Base-by-base conservation (phyloP, 176 grass and related monocot species). In the Puccinellia tenuiflora region DNA sequence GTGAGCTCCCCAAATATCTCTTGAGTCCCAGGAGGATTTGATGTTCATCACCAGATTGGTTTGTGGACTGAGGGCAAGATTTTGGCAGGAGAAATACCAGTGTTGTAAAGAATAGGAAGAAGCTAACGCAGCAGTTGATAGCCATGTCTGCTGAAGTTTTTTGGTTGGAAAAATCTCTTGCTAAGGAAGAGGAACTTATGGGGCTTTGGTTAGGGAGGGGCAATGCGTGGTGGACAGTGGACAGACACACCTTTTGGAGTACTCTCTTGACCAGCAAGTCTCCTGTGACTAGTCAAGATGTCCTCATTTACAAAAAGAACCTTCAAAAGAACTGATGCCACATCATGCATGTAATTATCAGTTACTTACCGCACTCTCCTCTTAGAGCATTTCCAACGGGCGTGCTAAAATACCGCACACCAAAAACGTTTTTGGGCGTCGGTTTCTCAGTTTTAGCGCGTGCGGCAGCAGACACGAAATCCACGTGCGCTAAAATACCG, bases 1-100 rank as follows among this genome's bases (percentile, higher is more conserved):
- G 30, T 14, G 87, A 70, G 83, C 80, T 84, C 24, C 81, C 87
- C 89, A 90, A 92, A 18, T 86, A 33, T 33, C 67, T 22, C 76
- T 85, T 81, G 26, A 89, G 3, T 14, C 63, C 30, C 6, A 94
- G 77, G 16, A 91, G 89, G 70, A 85, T 52, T 82, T 83, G 62
- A 42, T 73, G 78, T 21, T 86, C 63, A 30, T 71, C 80, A 11
- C 22, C 16, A 39, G 37, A 72, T 52, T 62, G 60, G 6, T 80
- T 42, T 53, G 38, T 40, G 7, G 15, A 73, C 10, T 62, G 31
- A 2, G 16, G 22, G 29, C 64, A 62, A 4, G 76, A 81, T 74
- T 29, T 73, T 6, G 13, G 67, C 2, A 9, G 53, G 1, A 86
- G 30, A 42, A 43, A 73, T 40, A 73, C 10, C 10, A 72, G 16